Conservation (phyloP, 169 alveolate genomes). For the Cryptosporidium parvum region DNA sequence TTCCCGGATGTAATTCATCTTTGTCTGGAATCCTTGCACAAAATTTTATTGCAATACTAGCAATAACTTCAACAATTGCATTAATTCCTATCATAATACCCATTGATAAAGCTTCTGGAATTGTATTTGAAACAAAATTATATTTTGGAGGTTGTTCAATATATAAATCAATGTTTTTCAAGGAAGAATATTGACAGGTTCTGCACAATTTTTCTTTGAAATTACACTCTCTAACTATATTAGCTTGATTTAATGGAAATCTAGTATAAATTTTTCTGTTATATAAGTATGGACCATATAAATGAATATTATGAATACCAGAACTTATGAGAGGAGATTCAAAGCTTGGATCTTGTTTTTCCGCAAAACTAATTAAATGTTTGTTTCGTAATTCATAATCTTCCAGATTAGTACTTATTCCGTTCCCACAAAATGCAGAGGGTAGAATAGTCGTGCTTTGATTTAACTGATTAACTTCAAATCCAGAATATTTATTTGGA, state of each 20-base stretch:
- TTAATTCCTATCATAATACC: conserved; percentile 47
- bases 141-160: conserved; percentile 17
- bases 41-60: conserved; percentile 47
- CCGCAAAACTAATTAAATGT: neutral
- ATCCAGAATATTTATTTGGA: neutral
- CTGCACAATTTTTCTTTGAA: neutral
- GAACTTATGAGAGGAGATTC: neutral
- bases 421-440: neutral
- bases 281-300: neutral
- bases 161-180: neutral
- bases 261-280: neutral
- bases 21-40: conserved; percentile 71
- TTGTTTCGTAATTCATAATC: neutral
- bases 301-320: neutral
- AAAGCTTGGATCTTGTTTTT: neutral
- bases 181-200: neutral
- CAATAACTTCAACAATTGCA: conserved; percentile 54
- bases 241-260: neutral
- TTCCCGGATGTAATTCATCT: conserved; percentile 44
- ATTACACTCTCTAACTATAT: neutral
- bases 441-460: neutral
- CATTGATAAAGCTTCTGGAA: conserved; percentile 59
- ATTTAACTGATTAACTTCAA: neutral
- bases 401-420: neutral
- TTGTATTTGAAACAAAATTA: conserved; percentile 10